These are phyloP conservation scores for Patellifolia procumbens DNA, from an alignment of 179 eudicot genomes.

Conservation along the genomic window DNA sequence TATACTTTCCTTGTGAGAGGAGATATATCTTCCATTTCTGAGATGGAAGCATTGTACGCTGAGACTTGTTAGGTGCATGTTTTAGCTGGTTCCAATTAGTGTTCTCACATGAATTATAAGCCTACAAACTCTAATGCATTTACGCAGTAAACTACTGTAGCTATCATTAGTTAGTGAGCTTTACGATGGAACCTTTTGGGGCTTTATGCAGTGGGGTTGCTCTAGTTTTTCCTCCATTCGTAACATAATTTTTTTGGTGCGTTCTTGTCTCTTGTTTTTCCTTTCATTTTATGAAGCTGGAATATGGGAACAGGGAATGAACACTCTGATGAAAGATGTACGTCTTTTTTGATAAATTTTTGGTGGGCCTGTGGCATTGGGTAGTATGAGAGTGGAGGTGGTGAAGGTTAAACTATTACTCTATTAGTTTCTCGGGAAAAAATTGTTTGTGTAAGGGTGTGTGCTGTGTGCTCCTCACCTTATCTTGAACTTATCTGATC, in stretches of 20 bases:
- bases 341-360: not conserved
- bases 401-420: not conserved
- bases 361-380: not conserved
- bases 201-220: not conserved
- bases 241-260: not conserved
- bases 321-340: not conserved
- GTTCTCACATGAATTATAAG: not conserved
- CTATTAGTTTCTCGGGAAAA: no score
- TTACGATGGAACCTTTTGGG: not conserved
- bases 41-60: no score
- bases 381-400: not conserved
- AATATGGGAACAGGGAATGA: not conserved
- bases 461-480: no score
- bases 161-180: not conserved
- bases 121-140: not conserved
- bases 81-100: not conserved
- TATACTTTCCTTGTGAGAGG: no score
- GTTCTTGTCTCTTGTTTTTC: not conserved
- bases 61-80: not conserved
- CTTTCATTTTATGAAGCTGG: not conserved
- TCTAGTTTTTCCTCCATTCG: not conserved
- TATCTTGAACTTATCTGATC: no score
- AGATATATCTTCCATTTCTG: no score
- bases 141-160: not conserved
- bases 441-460: not conserved